Evolutionary conservation across 2,329 filamentous ascomycete genomes (phyloP), one percentile per base, ranked within the genome.

Genomic region (Zymoseptoria crescenta): DNA sequence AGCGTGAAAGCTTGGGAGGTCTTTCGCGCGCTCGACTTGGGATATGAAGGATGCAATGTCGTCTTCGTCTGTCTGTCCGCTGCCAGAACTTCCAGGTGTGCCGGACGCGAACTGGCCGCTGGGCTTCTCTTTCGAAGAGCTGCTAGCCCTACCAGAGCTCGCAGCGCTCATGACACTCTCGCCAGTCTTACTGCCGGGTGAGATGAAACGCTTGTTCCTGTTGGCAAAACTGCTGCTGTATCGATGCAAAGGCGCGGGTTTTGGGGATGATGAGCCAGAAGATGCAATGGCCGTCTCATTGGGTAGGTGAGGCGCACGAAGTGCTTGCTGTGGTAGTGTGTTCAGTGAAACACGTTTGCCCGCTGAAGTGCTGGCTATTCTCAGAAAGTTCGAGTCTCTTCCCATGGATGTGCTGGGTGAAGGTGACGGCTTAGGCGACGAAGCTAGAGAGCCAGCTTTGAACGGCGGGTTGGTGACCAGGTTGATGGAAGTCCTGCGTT

Each of bases 171-270:
- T 79, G 69, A 89, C 87, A 67, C 91, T 88, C 62, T 91, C 88
- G 56, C 90, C 87, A 1, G 78, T 79, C 63, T 81, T 86, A 69
- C 87, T 89, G 20, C 83, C 81, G 20, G 88, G 87, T 30, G 88
- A 87, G 58, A 88, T 88, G 24, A 87, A 84, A 51, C 91, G 84
- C 28, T 84, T 87, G 57, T 89, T 85, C 52, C 94, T 85, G 71
- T 96, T 91, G 6, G 87, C 89, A 69, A 99, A 99, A 69, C 92
- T 96, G 74, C 93, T 97, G 73, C 91, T 96, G 72, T 95, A 97
- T 52, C 89, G 86, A 61, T 86, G 87, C n/a, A 89, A 85, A 0
- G 87, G 85, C 8, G 85, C 81, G 4, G 90, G 89, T 62, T 88
- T 88, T 2, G 93, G 91, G 7, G 91, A 96, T 57, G 87, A 85